Evolutionary conservation across 2,329 filamentous ascomycete genomes (phyloP).

Genomic region (Aaosphaeria arxii): DNA sequence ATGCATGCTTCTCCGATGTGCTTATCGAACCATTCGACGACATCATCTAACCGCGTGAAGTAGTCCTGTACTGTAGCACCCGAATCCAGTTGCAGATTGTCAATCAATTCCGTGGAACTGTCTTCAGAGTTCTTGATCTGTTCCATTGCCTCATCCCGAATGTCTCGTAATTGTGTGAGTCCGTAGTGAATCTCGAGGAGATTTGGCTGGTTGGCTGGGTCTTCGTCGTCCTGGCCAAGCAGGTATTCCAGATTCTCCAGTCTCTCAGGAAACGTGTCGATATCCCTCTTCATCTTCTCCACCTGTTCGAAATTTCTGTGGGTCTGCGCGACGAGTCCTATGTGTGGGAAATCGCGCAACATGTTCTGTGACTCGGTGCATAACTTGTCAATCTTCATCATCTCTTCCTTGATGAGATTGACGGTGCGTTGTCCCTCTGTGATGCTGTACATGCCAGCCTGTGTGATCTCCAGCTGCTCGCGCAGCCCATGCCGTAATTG

Average conservation of each 20-base stretch:
- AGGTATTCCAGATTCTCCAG: constrained; percentile 73
- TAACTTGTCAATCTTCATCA: constrained; percentile 96
- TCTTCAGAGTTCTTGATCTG: constrained; percentile 83
- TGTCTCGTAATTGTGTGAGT: constrained; percentile 86
- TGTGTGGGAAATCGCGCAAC: constrained; percentile 93
- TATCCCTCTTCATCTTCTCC: constrained; percentile 85
- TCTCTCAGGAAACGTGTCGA: constrained; percentile 82
- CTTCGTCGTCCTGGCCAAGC: constrained; percentile 77
- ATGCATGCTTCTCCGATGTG: constrained; percentile 86
- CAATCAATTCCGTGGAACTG: constrained; percentile 93
- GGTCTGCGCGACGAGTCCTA: constrained; percentile 88
- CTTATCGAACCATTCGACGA: constrained; percentile 93
- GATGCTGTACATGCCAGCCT: constrained; percentile 86
- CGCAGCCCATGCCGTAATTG: constrained; percentile 85
- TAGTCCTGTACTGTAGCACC: constrained; percentile 80
- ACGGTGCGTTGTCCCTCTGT: constrained; percentile 89
- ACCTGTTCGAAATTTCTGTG: constrained; percentile 95
- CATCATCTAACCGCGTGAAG: constrained; percentile 80
- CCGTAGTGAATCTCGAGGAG: constrained; percentile 87
- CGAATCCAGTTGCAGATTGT: constrained; percentile 60
- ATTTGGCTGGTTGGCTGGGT: constrained; percentile 88
- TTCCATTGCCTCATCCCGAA: constrained; percentile 93
- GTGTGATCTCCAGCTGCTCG: constrained; percentile 91
- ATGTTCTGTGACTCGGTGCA: constrained; percentile 97
- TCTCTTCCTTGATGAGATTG: constrained; percentile 92